Percentiles rank a stretch among this genome's conserved stretches.
These are phyloP conservation scores for Rhazya stricta DNA, from an alignment of 257 asterid genomes.

Conservation along the genomic window DNA sequence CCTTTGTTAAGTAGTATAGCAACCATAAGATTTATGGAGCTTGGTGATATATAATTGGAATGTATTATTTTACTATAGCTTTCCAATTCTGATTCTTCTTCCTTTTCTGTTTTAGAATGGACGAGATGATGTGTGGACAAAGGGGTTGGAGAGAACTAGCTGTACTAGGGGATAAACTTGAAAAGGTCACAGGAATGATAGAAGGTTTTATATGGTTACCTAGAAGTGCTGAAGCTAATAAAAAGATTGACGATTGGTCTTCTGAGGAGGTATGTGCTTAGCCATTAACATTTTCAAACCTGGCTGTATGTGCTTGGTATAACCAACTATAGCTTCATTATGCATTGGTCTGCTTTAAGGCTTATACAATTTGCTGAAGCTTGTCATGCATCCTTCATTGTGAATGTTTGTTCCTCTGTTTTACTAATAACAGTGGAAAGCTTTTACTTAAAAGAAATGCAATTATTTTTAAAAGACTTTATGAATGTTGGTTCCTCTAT, in stretches of 20 bases:
- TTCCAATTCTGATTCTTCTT: conserved; percentile 14
- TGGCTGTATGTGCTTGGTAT: not conserved
- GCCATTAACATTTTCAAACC: conserved; percentile 2
- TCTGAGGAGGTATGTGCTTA: conserved; percentile 51
- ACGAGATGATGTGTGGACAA: conserved; percentile 81
- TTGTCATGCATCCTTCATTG: not conserved
- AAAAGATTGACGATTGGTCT: conserved; percentile 34
- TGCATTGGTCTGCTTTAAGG: not conserved
- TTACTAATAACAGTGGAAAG: not conserved
- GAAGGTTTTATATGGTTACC: conserved; percentile 39
- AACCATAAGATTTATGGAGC: not conserved
- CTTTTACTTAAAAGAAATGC: not conserved
- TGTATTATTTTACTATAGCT: not conserved
- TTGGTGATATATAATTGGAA: not conserved
- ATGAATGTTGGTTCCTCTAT: no score
- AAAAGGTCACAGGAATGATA: conserved; percentile 37
- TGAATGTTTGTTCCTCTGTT: not conserved
- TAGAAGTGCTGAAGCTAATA: conserved; percentile 37
- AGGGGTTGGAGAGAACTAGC: conserved; percentile 69
- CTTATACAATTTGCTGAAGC: not conserved
- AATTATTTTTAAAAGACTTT: no score
- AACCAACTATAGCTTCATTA: not conserved
- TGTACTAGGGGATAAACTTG: conserved; percentile 44
- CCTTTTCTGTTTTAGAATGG: conserved; percentile 61
- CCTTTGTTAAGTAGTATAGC: conserved; percentile 3